phyloP scores from a whole-genome alignment of 129 eudicot genomes.

The Solidago caesia region DNA sequence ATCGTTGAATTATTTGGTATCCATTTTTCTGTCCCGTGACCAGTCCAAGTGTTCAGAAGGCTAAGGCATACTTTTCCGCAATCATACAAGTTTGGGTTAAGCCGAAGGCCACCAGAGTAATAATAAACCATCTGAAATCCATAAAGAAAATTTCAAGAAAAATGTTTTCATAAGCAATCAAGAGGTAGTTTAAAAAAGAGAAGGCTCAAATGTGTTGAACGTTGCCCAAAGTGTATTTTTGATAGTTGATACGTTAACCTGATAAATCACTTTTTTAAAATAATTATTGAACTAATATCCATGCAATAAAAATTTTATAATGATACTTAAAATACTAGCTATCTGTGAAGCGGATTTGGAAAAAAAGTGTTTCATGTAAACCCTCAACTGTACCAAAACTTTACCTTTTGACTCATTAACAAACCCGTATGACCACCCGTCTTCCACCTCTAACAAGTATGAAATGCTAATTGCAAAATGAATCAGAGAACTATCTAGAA shows the following conservation, averaged over 20 bases:
- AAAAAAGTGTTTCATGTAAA: too few relatives aligned
- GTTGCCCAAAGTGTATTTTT: too few relatives aligned
- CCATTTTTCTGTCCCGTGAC: slow-evolving; percentile 56
- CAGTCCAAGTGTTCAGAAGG: slow-evolving; percentile 64
- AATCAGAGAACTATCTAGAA: not conserved
- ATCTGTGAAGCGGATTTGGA: too few relatives aligned
- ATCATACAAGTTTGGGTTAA: slow-evolving; percentile 63
- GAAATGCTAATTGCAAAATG: not conserved
- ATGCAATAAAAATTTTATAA: too few relatives aligned
- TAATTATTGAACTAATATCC: too few relatives aligned
- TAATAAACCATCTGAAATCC: slow-evolving; percentile 60
- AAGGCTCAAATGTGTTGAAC: too few relatives aligned
- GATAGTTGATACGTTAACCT: too few relatives aligned
- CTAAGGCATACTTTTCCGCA: slow-evolving; percentile 69
- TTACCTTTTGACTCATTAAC: not conserved
- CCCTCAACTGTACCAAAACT: too few relatives aligned
- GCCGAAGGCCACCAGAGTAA: slow-evolving; percentile 64
- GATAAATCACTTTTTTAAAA: too few relatives aligned
- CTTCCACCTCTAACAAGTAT: not conserved
- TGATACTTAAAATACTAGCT: too few relatives aligned
- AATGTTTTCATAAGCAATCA: not conserved
- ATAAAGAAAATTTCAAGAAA: slow-evolving; percentile 21
- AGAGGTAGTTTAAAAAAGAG: too few relatives aligned
- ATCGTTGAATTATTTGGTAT: slow-evolving; percentile 57
- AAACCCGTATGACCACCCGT: not conserved